Evolutionary conservation across 2,329 filamentous ascomycete genomes (phyloP), one percentile per base, ranked within the genome.

Genomic region (Salinomyces thailandicus): DNA sequence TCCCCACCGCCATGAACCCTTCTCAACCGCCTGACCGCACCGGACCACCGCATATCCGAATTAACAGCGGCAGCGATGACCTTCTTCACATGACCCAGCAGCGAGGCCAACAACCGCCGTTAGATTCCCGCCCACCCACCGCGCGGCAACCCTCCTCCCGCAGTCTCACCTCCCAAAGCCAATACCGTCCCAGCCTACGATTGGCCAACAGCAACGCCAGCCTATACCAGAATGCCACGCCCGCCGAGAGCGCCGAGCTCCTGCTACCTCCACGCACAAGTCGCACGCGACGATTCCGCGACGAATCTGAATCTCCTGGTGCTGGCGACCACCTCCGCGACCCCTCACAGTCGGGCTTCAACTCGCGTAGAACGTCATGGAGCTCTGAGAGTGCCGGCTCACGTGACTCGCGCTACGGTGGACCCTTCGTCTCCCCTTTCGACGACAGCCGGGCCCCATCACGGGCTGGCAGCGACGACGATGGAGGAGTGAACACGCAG

Each of bases 401-500:
- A 45, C 63, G 67, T 44, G 69, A 73, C 49, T 72, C 69, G 43
- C 62, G 69, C 50, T 64, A 56, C 46, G 64, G 49, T 35, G 52
- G 52, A 2, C 69, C 58, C 43, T 75, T 67, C 46, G 60, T 53
- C 14, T 68, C 67, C 35, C 75, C 73, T 0, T 79, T 77, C 46
- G 71, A 73, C 41, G 75, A 79, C 43, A 75, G 73, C 4, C 62
- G 69, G 45, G 66, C 70, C 9, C 70, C 71, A 2, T 79, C 75
- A 33, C 62, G 72, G 42, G 65, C 71, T 14, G 73, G 68, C n/a
- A 80, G 75, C 49, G 75, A 81, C 31, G 75, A 80, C 17, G 72
- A 78, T 14, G n/a, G n/a, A 9, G 66, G 69, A 49, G 61, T 81
- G 36, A 83, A 81, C 50, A 83, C 78, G 0, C 78, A 83, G 60